These are phyloP conservation scores for Russula sp. DNA, from an alignment of 768 basidiomycete genomes.

Conservation along the genomic window DNA sequence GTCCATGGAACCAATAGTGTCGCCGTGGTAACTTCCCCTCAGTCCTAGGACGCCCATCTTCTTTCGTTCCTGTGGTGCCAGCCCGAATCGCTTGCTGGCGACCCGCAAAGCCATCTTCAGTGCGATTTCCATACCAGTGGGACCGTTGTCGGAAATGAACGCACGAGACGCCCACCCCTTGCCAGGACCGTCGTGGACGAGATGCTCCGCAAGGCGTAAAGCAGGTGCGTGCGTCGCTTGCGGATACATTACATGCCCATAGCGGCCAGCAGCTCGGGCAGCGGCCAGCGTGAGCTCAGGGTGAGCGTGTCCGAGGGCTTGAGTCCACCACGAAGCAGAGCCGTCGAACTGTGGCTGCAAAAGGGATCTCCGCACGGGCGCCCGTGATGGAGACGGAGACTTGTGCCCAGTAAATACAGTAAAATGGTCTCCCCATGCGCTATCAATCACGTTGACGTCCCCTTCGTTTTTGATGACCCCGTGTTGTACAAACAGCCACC, in stretches of 20 bases:
- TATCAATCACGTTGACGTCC: conserved; percentile 88
- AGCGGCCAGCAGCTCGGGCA: conserved; percentile 84
- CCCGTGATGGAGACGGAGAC: conserved; percentile 16
- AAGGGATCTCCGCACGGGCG: conserved; percentile 32
- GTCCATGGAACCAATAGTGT: conserved; percentile 97
- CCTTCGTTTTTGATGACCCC: conserved; percentile 55
- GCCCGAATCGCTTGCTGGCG: conserved; percentile 39
- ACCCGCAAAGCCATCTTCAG: conserved; percentile 93
- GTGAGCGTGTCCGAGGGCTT: conserved; percentile 79
- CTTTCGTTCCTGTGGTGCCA: conserved; percentile 37
- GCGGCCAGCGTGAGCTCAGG: conserved; percentile 78
- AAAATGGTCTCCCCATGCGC: conserved; percentile 83
- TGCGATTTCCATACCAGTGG: conserved; percentile 96
- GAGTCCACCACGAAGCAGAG: conserved; percentile 99
- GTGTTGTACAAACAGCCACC: conserved; percentile 99
- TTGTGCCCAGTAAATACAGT: conserved; percentile 49
- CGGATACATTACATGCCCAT: conserved; percentile 97
- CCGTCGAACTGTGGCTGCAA: conserved; percentile 72
- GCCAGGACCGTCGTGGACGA: conserved; percentile 73
- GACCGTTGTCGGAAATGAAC: conserved; percentile 93
- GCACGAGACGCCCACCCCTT: conserved; percentile 86
- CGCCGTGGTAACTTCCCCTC: conserved; percentile 93
- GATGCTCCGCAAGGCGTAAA: conserved; percentile 70
- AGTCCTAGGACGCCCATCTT: conserved; percentile 76
- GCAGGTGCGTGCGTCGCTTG: conserved; percentile 84